Base-by-base conservation (phyloP, 1,139 yeast species). In the Maudiozyma humilis region DNA sequence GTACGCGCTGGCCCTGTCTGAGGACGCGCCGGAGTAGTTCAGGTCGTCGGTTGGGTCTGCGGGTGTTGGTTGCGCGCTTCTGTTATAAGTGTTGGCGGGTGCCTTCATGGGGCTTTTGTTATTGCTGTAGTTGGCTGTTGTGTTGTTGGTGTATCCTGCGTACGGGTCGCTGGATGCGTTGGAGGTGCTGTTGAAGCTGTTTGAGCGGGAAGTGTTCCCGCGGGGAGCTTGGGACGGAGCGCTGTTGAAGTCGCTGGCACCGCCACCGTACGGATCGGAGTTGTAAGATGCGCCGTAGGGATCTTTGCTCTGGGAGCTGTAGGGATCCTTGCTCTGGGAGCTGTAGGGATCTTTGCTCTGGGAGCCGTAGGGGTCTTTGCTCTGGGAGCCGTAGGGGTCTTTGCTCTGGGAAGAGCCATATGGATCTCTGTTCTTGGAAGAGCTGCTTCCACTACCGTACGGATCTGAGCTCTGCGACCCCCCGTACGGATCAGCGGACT, bases 21-120 rank as follows among this genome's bases (percentile, higher is more conserved):
- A 14, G 6, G 20, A 20, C 15, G 38, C 16, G 7, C 15, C 17
- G 14, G 38, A 17, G 13, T 19, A 35, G 27, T 35, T 35, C n/a
- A 35, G 27, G 29, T 38, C 41, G 14, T 19, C 33, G 7, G 45
- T 27, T 2, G 41, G 18, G n/a, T 33, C 41, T 4, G 43, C 33
- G 2, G 41, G n/a, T 13, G 23, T 38, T 7, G 43, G 31, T 39
- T 41, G 38, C 4, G 40, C 14, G n/a, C 18, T 17, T 20, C 38
- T 35, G 15, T 35, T 13, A 16, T 35, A 35, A 3, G 38, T 15
- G 23, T 23, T 35, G 4, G 15, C 27, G 10, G 27, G 27, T 23
- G 27, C 27, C 27, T 23, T 23, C 27, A 23, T 10, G 27, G 27
- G 27, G 27, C 27, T 25, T 20, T 25, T 34, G 12, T 7, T 17